These are phyloP conservation scores for Paramecium sexaurelia DNA, from an alignment of 73 alveolate genomes.

Conservation along the genomic window DNA sequence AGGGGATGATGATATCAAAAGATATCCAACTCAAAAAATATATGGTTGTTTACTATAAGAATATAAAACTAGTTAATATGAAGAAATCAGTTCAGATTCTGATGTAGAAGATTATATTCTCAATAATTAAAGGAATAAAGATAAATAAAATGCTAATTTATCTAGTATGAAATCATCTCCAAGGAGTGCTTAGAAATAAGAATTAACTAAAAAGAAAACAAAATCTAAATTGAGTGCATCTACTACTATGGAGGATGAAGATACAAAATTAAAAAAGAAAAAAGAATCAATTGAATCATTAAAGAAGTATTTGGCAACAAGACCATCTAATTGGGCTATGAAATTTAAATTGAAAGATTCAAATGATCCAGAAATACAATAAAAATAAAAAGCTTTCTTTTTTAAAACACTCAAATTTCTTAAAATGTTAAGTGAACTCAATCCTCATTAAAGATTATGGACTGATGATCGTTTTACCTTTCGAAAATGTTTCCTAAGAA, in stretches of 20 bases:
- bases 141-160: background rate
- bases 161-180: background rate
- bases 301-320: background rate
- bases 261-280: background rate
- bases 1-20: background rate
- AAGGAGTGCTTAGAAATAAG: background rate
- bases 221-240: background rate
- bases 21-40: slow-evolving; percentile 2
- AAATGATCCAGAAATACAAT: background rate
- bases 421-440: background rate
- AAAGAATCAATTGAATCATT: background rate
- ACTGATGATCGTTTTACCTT: background rate
- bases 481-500: background rate
- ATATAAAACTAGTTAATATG: background rate
- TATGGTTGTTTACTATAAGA: background rate
- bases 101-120: slow-evolving; percentile 14
- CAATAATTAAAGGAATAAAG: background rate
- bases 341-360: background rate
- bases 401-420: background rate
- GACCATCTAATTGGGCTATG: slow-evolving; percentile 52
- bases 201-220: background rate
- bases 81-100: background rate
- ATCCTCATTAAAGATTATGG: background rate
- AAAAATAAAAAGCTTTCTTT: background rate
- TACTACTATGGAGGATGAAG: background rate